Evolutionary conservation across 371 early-diverging fungal species (phyloP).

Genomic region (Catenaria anguillulae): DNA sequence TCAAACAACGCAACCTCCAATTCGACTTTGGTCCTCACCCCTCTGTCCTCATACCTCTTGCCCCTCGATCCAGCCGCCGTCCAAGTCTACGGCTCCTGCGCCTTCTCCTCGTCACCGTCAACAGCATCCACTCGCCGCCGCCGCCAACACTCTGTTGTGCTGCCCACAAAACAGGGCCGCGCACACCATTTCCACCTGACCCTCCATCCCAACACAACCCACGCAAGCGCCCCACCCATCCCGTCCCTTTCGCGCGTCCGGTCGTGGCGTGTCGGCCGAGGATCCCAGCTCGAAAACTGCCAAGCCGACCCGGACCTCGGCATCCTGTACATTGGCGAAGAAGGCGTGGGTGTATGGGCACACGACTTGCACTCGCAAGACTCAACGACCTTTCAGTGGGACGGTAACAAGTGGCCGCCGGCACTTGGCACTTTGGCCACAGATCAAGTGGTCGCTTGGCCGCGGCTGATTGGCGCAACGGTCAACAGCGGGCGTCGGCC

Average conservation of each 20-base stretch:
- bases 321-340: slow-evolving; percentile 1
- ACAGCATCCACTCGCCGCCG: not conserved
- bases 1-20: not conserved
- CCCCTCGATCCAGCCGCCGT: not conserved
- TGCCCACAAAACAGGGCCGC: not conserved
- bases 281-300: slow-evolving; percentile 2
- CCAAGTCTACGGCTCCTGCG: slow-evolving; percentile 4
- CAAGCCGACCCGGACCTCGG: not conserved
- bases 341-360: slow-evolving; percentile 3
- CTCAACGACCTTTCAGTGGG: too few species aligned
- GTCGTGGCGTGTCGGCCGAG: not conserved
- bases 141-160: too few species aligned
- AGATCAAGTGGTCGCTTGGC: not conserved
- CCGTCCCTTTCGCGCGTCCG: too few species aligned
- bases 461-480: not conserved
- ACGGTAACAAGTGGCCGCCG: not conserved
- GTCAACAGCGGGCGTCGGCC: not conserved
- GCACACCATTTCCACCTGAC: not conserved
- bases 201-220: not conserved
- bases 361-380: not conserved
- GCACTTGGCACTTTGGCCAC: not conserved
- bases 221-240: not conserved
- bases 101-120: not conserved
- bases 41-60: not conserved
- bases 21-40: not conserved